Base-by-base conservation (phyloP, 495 filamentous ascomycete genomes). In the Aspergillus haitiensis region DNA sequence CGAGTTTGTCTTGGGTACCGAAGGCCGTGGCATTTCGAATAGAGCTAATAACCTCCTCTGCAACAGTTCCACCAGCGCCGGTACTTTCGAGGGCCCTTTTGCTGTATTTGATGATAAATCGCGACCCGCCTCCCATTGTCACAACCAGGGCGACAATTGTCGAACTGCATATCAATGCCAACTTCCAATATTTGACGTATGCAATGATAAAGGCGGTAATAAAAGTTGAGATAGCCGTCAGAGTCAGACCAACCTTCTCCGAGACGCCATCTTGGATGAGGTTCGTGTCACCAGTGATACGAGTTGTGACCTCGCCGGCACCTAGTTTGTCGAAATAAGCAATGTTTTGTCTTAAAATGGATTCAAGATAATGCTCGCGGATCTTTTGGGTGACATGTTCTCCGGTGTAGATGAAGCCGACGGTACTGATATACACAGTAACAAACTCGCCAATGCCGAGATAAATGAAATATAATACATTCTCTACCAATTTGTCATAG, bases 21-120 rank as follows among this genome's bases (percentile, higher is more conserved):
- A 97, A 98, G 8, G 94, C 94, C 6, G 87, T 86, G n/a, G 92
- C 89, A 69, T 95, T 97, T 37, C 94, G 84, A 63, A 97, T 88
- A 7, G 92, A 96, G 67, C 89, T 93, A 68, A 98, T 86, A 57
- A 97, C 93, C 73, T 98, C 94, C 71, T 98, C 94, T 0, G 91
- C 93, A 16, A 98, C 82, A 0, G 88, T 92, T 48, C 93, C 93
- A 66, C 92, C 93, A 13, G 85, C 77, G 47, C 89, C 92, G 65
- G 93, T 93, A 5, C 89, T 83, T 46, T 87, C 78, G 50, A 97
- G 78, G 34, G 90, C 87, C 45, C 85, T 71, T 69, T 89, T 92
- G 69, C 86, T 91, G 67, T 80, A 94, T 66, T 87, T 91, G 67
- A 92, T 73, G 60, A 97, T 90, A 67, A 90, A 91, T 0, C 61